A percentile compares a stretch with the other conserved stretches of the same genome.
phyloP scores from a whole-genome alignment of 2,329 filamentous ascomycete species.

The Pseudocercospora vitis region DNA sequence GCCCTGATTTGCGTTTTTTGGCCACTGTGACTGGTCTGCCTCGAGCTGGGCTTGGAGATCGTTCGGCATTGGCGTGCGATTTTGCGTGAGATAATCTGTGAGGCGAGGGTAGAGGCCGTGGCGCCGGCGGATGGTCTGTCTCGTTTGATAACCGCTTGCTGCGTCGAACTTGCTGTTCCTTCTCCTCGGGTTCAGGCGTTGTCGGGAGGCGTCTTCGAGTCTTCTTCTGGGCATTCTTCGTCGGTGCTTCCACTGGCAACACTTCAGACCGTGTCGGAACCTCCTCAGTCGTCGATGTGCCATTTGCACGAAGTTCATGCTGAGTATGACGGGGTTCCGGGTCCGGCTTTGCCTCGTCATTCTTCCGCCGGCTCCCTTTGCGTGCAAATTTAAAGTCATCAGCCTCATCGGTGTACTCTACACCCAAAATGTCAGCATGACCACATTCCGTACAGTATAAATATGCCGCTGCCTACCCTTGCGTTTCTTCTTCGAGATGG shows the following conservation, averaged over 20 bases:
- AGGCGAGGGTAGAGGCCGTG: slow-evolving; percentile 29
- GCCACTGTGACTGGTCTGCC: slow-evolving; percentile 37
- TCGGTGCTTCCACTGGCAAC: slow-evolving; percentile 24
- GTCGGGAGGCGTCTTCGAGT: slow-evolving; percentile 37
- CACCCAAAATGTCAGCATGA: slow-evolving; percentile 12
- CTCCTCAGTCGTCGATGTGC: slow-evolving; percentile 24
- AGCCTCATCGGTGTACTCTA: slow-evolving; percentile 46
- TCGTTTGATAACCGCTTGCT: slow-evolving; percentile 50
- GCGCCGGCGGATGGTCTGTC: slow-evolving; percentile 35
- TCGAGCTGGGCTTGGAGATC: slow-evolving; percentile 34
- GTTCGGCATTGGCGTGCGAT: slow-evolving; percentile 31
- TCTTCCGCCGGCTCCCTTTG: slow-evolving; percentile 32
- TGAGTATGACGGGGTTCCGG: no score
- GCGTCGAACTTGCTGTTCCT: slow-evolving; percentile 39
- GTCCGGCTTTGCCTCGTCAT: slow-evolving; percentile 32
- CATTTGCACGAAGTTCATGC: no score
- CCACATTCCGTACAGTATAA: background rate
- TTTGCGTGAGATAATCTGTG: slow-evolving; percentile 30
- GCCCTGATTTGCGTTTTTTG: slow-evolving; percentile 43
- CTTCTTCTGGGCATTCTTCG: slow-evolving; percentile 36
- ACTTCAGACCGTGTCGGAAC: slow-evolving; percentile 23
- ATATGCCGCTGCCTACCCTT: slow-evolving; percentile 31
- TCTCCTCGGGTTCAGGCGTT: slow-evolving; percentile 36
- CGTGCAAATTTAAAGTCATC: slow-evolving; percentile 52
- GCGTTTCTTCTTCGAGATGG: slow-evolving; percentile 39